Percentiles rank a stretch among this genome's conserved stretches.
Conservation (phyloP, 345 rosid genomes). For the Arabis hirsuta region DNA sequence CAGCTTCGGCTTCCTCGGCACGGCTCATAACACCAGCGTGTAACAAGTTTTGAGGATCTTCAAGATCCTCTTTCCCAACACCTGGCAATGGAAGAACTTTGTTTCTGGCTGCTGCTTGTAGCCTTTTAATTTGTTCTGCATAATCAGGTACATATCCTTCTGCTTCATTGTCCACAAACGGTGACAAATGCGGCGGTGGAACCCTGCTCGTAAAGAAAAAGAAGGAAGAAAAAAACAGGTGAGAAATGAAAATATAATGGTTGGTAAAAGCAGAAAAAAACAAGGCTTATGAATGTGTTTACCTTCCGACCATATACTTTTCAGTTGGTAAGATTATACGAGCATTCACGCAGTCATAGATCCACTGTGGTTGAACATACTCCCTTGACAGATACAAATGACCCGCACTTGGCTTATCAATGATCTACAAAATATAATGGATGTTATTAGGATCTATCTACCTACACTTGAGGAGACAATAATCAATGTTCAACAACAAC, state of each 20-base stretch:
- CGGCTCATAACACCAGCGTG: slow-evolving; percentile 75
- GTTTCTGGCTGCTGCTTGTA: slow-evolving; percentile 79
- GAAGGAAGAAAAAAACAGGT: neutral
- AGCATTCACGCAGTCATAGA: slow-evolving; percentile 81
- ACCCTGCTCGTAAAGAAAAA: slow-evolving; percentile 45
- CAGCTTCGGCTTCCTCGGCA: slow-evolving; percentile 79
- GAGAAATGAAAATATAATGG: neutral
- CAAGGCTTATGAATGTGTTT: slow-evolving; percentile 29
- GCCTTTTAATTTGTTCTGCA: slow-evolving; percentile 73
- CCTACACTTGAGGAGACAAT: neutral
- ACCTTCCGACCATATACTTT: slow-evolving; percentile 82
- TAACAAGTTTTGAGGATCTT: slow-evolving; percentile 73
- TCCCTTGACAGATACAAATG: slow-evolving; percentile 81
- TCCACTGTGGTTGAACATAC: slow-evolving; percentile 96
- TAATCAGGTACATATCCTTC: slow-evolving; percentile 94
- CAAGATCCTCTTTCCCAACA: slow-evolving; percentile 67
- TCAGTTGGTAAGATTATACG: slow-evolving; percentile 76
- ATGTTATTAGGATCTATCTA: neutral
- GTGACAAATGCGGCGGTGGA: slow-evolving; percentile 90
- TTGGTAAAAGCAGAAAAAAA: neutral
- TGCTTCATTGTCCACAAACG: slow-evolving; percentile 85
- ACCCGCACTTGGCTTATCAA: slow-evolving; percentile 88
- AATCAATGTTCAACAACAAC: neutral
- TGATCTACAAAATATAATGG: slow-evolving; percentile 58
- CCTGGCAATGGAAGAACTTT: slow-evolving; percentile 92